A percentile compares a stretch with the other conserved stretches of the same genome.
Evolutionary conservation across 2,329 filamentous ascomycete genomes (phyloP).

Genomic region (Exophiala sp.): DNA sequence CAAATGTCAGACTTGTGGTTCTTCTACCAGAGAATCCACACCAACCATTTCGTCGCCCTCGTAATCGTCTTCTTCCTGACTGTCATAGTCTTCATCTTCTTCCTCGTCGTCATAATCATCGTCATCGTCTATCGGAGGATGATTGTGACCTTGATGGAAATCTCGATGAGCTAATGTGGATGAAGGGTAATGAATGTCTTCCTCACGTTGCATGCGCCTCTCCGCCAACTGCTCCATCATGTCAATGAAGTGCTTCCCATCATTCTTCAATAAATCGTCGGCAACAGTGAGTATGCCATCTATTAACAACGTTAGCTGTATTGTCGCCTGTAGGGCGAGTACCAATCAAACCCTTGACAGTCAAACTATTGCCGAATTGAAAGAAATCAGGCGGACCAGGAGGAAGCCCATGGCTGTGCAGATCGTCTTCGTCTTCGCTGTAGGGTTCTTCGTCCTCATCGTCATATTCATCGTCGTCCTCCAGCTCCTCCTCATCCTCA

Average conservation of each 20-base stretch:
- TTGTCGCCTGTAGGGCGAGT: background rate
- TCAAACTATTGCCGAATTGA: constrained; percentile 95
- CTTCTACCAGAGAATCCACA: constrained; percentile 30
- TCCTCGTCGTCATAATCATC: constrained; percentile 74
- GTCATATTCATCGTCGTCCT: constrained; percentile 49
- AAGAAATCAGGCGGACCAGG: constrained; percentile 81
- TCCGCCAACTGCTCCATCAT: constrained; percentile 99
- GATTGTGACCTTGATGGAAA: constrained; percentile 68
- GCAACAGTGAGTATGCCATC: constrained; percentile 98
- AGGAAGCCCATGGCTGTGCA: constrained; percentile 60
- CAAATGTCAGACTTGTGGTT: constrained; percentile 35
- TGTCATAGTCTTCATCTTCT: constrained; percentile 64
- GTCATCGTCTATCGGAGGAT: constrained; percentile 70
- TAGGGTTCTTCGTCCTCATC: constrained; percentile 69
- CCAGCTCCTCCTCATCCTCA: constrained; percentile 55
- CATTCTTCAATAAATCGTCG: constrained; percentile 96
- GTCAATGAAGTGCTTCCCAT: constrained; percentile 98
- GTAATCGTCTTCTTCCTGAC: constrained; percentile 62
- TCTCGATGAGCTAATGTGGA: constrained; percentile 56
- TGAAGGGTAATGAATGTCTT: constrained; percentile 72
- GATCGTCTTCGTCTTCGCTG: constrained; percentile 62
- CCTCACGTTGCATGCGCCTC: constrained; percentile 93
- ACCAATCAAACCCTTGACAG: constrained; percentile 69
- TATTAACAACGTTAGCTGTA: constrained; percentile 32
- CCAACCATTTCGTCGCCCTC: constrained; percentile 64